A percentile compares a stretch with the other conserved stretches of the same genome.
phyloP scores from a whole-genome alignment of 352 stramenopile species.

The Globisporangium irregulare region DNA sequence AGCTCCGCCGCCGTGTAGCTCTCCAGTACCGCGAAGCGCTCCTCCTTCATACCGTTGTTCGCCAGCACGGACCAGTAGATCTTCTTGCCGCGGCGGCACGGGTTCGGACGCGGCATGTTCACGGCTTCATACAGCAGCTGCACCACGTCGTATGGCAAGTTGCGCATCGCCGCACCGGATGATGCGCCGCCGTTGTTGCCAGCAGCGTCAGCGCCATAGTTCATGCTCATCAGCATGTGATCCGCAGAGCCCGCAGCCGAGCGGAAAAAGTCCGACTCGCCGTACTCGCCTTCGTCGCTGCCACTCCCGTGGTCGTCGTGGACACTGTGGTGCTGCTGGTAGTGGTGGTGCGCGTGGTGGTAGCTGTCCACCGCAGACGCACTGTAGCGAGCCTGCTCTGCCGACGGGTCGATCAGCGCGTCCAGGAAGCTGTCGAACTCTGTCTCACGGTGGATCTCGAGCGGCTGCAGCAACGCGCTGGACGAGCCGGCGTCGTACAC shows the following conservation, averaged over 20 bases:
- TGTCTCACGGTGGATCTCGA: constrained; percentile 53
- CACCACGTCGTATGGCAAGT: constrained; percentile 45
- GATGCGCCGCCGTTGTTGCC: constrained; percentile 18
- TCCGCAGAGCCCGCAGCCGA: constrained; percentile 17
- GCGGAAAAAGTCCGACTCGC: constrained; percentile 15
- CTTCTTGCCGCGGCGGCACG: constrained; percentile 69
- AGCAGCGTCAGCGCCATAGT: constrained; percentile 17
- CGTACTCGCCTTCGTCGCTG: constrained; percentile 19
- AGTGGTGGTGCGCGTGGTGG: constrained; percentile 12
- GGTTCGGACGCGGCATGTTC: constrained; percentile 67
- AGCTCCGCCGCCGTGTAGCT: constrained; percentile 69
- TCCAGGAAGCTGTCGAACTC: constrained; percentile 63
- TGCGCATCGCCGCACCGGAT: constrained; percentile 37
- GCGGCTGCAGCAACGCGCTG: constrained; percentile 43
- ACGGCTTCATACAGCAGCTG: constrained; percentile 71
- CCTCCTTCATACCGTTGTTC: constrained; percentile 65
- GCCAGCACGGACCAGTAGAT: constrained; percentile 73
- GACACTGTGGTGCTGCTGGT: constrained; percentile 2
- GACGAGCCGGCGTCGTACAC: constrained; percentile 33
- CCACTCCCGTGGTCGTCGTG: constrained; percentile 12
- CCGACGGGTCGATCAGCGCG: constrained; percentile 42
- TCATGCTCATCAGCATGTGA: constrained; percentile 24
- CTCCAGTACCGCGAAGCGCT: constrained; percentile 48
- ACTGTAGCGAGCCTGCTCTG: constrained; percentile 8
- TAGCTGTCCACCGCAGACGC: constrained; percentile 7